phyloP scores from a whole-genome alignment of 192 early-diverging fungal genomes.

The Radiomyces spectabilis region DNA sequence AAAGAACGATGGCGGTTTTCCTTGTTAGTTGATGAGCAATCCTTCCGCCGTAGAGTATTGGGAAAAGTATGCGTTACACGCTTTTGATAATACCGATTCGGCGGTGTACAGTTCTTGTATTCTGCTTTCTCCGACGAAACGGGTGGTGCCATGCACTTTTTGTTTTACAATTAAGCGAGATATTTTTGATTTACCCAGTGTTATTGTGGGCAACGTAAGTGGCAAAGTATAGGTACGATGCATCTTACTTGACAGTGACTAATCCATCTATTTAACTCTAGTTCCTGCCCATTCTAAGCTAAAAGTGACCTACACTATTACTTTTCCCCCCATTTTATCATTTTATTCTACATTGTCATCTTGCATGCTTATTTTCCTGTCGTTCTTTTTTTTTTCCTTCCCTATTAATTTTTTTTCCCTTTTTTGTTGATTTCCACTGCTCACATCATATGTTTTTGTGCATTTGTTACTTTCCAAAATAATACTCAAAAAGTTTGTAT shows the following conservation, averaged over 20 bases:
- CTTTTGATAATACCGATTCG: constrained; percentile 90
- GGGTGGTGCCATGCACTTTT: constrained; percentile 82
- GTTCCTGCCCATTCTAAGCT: constrained; percentile 3
- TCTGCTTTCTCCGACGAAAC: constrained; percentile 62
- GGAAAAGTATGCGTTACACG: constrained; percentile 88
- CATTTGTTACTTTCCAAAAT: too few relatives aligned
- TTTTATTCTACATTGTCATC: too few relatives aligned
- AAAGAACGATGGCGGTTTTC: neutral
- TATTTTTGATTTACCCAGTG: constrained; percentile 92
- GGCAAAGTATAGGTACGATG: neutral
- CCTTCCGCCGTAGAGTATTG: constrained; percentile 90
- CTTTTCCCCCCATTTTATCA: neutral
- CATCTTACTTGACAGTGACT: neutral
- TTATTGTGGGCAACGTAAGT: constrained; percentile 68
- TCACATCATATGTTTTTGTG: too few relatives aligned
- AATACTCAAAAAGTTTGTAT: too few relatives aligned
- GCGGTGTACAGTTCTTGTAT: constrained; percentile 86
- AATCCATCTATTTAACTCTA: neutral
- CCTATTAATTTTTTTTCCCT: too few relatives aligned
- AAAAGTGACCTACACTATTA: neutral
- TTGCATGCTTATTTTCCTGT: neutral
- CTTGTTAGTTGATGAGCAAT: constrained; percentile 79
- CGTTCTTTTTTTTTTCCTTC: neutral
- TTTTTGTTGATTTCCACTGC: too few relatives aligned
- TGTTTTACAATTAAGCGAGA: constrained; percentile 96